Evolutionary conservation across 129 eudicot species (phyloP), one percentile per base, ranked within the genome.

Genomic region (Saussurea involucrata): DNA sequence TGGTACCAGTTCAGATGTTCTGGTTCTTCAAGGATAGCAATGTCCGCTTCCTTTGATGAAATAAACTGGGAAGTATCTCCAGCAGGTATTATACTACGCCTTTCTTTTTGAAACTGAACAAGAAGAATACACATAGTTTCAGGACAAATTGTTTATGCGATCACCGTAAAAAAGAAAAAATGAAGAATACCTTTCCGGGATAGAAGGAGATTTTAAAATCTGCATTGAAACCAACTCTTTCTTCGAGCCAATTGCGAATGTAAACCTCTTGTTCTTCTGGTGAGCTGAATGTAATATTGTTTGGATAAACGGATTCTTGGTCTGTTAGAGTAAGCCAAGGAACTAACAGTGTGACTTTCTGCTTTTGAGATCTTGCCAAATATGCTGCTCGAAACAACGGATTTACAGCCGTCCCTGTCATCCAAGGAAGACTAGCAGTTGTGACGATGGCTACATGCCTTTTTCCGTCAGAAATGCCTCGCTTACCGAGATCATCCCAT

Each of bases 371-470:
- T 75, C 92, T 89, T 3, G 99, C 93, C 57, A 95, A 65, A 84
- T 89, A 95, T 17, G 99, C 99, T 34, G 99, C 99, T 31, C 99
- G 96, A 74, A 95, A 95, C 80, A 95, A 80, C 13, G 99, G 99
- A 71, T 95, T 95, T 32, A 95, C 97, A 77, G 99, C 97, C 44
- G 99, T 95, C 69, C 99, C 99, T 8, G 99, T 95, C 99, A 95
- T 91, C 99, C 99, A 95, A 31, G 99, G 99, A 46, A 95, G 92
- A 83, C 99, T 92, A 75, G 99, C 99, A 44, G 99, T 95, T 46
- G 99, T 95, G 68, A 95, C 99, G 31, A 95, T 95, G 72, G 99
- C 97, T 27, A 95, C 97, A 83, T 95, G 97, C 80, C 99, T 83
- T 89, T 89, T 86, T 74, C 83, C 77, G 24, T 89, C 86, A 5